Base-by-base conservation (phyloP, 2,329 filamentous ascomycete species). In the Penicillium digitatum region DNA sequence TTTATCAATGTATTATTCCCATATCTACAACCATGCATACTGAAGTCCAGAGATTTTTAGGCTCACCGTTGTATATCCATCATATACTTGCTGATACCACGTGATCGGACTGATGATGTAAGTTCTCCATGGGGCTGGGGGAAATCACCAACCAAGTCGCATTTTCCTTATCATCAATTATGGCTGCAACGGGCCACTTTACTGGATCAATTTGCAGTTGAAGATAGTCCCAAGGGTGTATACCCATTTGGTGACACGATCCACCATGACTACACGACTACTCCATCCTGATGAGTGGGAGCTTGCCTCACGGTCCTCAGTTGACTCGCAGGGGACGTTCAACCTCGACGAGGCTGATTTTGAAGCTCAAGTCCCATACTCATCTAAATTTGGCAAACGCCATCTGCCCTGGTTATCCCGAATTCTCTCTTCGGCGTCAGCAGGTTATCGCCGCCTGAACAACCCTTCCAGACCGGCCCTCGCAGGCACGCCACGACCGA, bases 281-380 rank as follows among this genome's bases (percentile, higher is more conserved):
- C 65, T 74, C 24, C 69, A 74, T 54, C 72, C 73, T 16, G 72
- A 76, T 56, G 73, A 74, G 60, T 76, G 75, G 57, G 72, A 76
- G 63, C 68, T 75, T 35, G 71, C 64, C 31, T 65, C 66, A 52
- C 71, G 72, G 9, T 74, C 74, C 6, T 76, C 74, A 1, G 39
- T 69, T 26, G 74, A 76, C 52, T 74, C 72, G 2, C 65, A 71
- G 37, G 73, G 69, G 52, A 72, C 66, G 35, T 76, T 76, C 60
- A 69, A 76, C 55, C 67, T 76, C 14, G 73, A 76, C 50, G 74
- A 73, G 27, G 68, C 67, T 51, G 74, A 76, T 59, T 76, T 75
- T 48, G 73, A 75, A 62, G 69, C 74, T 3, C 72, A 74, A 54
- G 52, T 65, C 12, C 65, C 65, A 11, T 62, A 64, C 2, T 65